Evolutionary conservation across 1,139 yeast genomes (phyloP).

Genomic region (Kodamaea sp.): DNA sequence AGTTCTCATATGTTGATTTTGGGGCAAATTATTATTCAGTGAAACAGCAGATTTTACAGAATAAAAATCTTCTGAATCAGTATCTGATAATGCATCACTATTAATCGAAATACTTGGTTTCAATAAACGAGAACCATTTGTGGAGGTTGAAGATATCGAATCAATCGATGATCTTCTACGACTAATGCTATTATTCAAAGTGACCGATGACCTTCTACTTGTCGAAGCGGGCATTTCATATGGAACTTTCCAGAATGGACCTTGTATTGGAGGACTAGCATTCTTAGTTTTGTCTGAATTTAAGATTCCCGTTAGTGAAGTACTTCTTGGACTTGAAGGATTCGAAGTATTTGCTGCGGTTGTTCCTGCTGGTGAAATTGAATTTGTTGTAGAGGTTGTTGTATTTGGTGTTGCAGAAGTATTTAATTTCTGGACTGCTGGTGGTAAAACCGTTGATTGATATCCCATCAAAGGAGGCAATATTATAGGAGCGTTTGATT

Average conservation of each 20-base stretch:
- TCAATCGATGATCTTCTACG: slow-evolving; percentile 36
- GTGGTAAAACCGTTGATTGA: slow-evolving; percentile 10
- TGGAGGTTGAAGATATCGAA: slow-evolving; percentile 31
- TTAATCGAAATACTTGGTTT: slow-evolving; percentile 25
- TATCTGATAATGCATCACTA: slow-evolving; percentile 28
- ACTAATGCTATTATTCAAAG: slow-evolving; percentile 4
- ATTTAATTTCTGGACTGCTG: slow-evolving; percentile 3
- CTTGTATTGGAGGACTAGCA: slow-evolving; percentile 38
- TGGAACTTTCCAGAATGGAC: slow-evolving; percentile 52
- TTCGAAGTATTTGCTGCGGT: slow-evolving; percentile 9
- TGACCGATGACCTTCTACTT: slow-evolving; percentile 9
- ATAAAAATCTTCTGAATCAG: slow-evolving; percentile 41
- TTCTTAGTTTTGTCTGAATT: slow-evolving; percentile 15
- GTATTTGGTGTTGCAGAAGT: neutral
- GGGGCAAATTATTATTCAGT: neutral
- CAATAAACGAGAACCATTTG: slow-evolving; percentile 30
- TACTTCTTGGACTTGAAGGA: slow-evolving; percentile 21
- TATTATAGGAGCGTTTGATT: slow-evolving; percentile 20
- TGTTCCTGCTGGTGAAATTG: neutral
- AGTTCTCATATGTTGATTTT: too few relatives aligned
- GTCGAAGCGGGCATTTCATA: slow-evolving; percentile 42
- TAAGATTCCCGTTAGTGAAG: slow-evolving; percentile 9
- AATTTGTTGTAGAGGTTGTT: slow-evolving; percentile 1
- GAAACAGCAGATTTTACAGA: slow-evolving; percentile 21
- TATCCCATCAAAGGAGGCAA: slow-evolving; percentile 24